Percentiles rank a stretch among this genome's conserved stretches.
Evolutionary conservation across 441 rosid species (phyloP).

Genomic region (Flueggea neowawraea): DNA sequence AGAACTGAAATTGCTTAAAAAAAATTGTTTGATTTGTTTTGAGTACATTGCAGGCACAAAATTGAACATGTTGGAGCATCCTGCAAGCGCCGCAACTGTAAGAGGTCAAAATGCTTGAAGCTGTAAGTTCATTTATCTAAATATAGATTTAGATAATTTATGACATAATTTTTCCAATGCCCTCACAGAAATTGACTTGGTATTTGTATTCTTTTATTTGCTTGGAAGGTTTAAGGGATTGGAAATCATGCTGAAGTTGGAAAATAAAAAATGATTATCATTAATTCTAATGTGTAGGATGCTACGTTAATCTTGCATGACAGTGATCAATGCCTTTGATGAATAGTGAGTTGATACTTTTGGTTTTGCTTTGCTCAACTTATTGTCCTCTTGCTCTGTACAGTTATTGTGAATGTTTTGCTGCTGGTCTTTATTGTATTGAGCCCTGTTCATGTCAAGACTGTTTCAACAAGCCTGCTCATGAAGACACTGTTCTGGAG

Average conservation of each 20-base stretch:
- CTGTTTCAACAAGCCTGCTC: slow-evolving; percentile 92
- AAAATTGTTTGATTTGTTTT: neutral
- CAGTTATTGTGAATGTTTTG: slow-evolving; percentile 99
- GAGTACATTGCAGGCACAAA: slow-evolving; percentile 40
- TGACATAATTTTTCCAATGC: neutral
- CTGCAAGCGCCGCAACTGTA: slow-evolving; percentile 97
- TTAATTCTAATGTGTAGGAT: too few relatives aligned
- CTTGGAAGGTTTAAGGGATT: too few relatives aligned
- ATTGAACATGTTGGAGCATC: slow-evolving; percentile 56
- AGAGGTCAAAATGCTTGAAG: slow-evolving; percentile 96
- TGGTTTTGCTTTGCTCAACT: too few relatives aligned
- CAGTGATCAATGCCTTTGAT: too few relatives aligned
- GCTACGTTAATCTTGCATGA: too few relatives aligned
- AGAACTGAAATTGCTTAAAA: neutral
- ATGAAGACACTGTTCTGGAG: slow-evolving; percentile 85
- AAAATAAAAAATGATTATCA: too few relatives aligned
- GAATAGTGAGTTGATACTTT: too few relatives aligned
- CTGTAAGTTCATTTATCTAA: slow-evolving; percentile 56
- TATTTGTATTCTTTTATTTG: neutral
- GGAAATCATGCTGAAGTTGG: too few relatives aligned
- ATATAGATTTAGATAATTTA: too few relatives aligned
- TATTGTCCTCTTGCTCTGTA: neutral
- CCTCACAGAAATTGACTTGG: too few relatives aligned
- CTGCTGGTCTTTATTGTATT: slow-evolving; percentile 96
- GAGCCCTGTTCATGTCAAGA: slow-evolving; percentile 97